Base-by-base conservation (phyloP, 2,329 filamentous ascomycete genomes). In the Aspergillus jensenii region DNA sequence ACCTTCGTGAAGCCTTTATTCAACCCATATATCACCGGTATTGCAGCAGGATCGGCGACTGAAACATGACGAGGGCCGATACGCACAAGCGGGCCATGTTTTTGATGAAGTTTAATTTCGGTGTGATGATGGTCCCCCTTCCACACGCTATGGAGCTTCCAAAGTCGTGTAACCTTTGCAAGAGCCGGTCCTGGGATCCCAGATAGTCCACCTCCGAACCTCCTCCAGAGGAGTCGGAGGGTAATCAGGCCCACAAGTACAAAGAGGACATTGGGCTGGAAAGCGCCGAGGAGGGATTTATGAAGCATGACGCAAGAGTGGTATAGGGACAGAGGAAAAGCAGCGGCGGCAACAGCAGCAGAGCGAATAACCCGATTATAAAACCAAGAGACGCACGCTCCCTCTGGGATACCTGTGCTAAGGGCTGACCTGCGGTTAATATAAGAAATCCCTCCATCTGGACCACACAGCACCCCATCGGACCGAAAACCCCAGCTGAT, bases 31-130 rank as follows among this genome's bases (percentile, higher is more conserved):
- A 51, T 51, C 21, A 41, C 35, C 2, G 48, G 35, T 8, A 51
- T 41, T 6, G 48, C 48, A 4, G 19, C 33, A 3, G 48, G 48
- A 40, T 51, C 48, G 12, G 35, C 35, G 3, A 51, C 48, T 6
- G 48, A 51, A n/a, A 51, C 48, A 8, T 51, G 48, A 17, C 48
- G 48, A 27, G 48, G 48, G 14, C 48, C 48, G n/a, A 51, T 51
- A 43, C 48, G 48, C 48, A 51, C 48, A 23, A 51, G 48, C 4
- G 12, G 35, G 14, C 37, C 48, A 31, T 51, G 39, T 15, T 41
- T 21, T 31, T n/a, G 35, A 21, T 51, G 48, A 15, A 51, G 15
- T 2, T 21, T 27, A 6, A 51, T 43, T 14, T 51, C 48, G 7
- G 48, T 51, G 12, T n/a, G 23, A 41, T 51, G 48, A 17, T 51